Conservation (phyloP, 192 early-diverging fungal species). For the Rhizoclosmatium globosum region DNA sequence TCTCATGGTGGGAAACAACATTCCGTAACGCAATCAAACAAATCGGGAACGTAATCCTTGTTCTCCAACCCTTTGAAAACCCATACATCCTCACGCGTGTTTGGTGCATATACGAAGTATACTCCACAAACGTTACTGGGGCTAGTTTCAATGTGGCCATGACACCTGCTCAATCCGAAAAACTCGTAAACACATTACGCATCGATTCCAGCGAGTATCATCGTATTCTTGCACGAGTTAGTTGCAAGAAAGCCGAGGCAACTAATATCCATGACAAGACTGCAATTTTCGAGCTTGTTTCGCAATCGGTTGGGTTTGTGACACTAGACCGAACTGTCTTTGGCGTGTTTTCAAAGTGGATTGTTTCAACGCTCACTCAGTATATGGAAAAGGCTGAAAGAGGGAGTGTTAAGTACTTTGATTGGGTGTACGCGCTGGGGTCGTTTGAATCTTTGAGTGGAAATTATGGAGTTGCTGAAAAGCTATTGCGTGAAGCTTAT, state of each 20-base stretch:
- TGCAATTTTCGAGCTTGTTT: slow-evolving; percentile 1
- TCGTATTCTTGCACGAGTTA: neutral
- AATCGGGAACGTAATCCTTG: slow-evolving; percentile 43
- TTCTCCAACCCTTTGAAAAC: slow-evolving; percentile 28
- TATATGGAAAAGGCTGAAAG: slow-evolving; percentile 2
- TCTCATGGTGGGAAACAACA: slow-evolving; percentile 35
- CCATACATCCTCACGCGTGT: slow-evolving; percentile 31
- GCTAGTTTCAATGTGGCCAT: slow-evolving; percentile 33
- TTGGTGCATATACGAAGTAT: slow-evolving; percentile 44
- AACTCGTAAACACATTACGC: neutral
- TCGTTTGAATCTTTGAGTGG: slow-evolving; percentile 26
- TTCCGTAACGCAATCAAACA: slow-evolving; percentile 40
- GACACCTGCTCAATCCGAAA: neutral
- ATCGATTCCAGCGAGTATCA: neutral
- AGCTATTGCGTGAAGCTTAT: slow-evolving; percentile 12
- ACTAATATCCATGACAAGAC: neutral
- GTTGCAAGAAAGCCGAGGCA: neutral
- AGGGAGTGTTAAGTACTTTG: neutral
- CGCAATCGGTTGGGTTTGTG: slow-evolving; percentile 6
- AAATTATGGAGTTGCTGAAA: slow-evolving; percentile 24
- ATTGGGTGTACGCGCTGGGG: slow-evolving; percentile 5
- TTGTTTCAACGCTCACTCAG: neutral
- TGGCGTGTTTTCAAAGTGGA: slow-evolving; percentile 3
- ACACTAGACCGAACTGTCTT: slow-evolving; percentile 9
- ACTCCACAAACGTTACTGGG: slow-evolving; percentile 19